Evolutionary conservation across 1,139 yeast genomes (phyloP).

Genomic region (Kurtzmaniella quercitrusa): DNA sequence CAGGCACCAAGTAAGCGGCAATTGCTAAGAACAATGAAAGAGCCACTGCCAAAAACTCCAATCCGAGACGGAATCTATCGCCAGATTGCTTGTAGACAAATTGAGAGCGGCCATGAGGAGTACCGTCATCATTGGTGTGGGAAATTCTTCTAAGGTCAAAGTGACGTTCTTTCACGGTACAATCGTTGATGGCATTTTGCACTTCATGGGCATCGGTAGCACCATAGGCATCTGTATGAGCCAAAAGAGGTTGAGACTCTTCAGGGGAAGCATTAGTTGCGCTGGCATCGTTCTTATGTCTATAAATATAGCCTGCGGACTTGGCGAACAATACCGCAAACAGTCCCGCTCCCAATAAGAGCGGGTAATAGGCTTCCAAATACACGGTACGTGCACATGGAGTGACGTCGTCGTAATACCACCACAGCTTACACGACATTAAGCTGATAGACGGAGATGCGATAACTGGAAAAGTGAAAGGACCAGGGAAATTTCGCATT

Average conservation of each 20-base stretch:
- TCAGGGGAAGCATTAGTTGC: slow-evolving; percentile 7
- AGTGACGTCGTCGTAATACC: slow-evolving; percentile 47
- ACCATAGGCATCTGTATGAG: slow-evolving; percentile 30
- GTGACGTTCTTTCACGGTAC: slow-evolving; percentile 34
- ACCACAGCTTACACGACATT: slow-evolving; percentile 10
- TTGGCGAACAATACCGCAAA: slow-evolving; percentile 22
- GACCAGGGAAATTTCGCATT: neutral
- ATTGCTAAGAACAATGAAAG: slow-evolving; percentile 42
- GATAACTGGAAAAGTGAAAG: neutral
- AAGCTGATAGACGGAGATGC: slow-evolving; percentile 1
- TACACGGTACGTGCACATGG: slow-evolving; percentile 36
- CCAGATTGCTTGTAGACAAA: slow-evolving; percentile 38
- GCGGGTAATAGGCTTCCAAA: slow-evolving; percentile 34
- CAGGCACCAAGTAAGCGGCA: slow-evolving; percentile 28
- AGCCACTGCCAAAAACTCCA: slow-evolving; percentile 47
- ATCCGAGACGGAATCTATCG: slow-evolving; percentile 50
- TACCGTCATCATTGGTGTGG: slow-evolving; percentile 49
- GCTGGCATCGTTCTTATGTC: slow-evolving; percentile 6
- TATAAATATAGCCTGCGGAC: slow-evolving; percentile 16
- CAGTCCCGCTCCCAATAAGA: slow-evolving; percentile 29
- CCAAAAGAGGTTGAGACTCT: slow-evolving; percentile 32
- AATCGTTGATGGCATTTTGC: slow-evolving; percentile 7
- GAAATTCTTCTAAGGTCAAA: slow-evolving; percentile 45
- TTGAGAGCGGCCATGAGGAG: slow-evolving; percentile 48
- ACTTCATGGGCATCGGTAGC: slow-evolving; percentile 14